Conservation (phyloP, 805 yeast species). For the Kodamaea jinghongensis region DNA sequence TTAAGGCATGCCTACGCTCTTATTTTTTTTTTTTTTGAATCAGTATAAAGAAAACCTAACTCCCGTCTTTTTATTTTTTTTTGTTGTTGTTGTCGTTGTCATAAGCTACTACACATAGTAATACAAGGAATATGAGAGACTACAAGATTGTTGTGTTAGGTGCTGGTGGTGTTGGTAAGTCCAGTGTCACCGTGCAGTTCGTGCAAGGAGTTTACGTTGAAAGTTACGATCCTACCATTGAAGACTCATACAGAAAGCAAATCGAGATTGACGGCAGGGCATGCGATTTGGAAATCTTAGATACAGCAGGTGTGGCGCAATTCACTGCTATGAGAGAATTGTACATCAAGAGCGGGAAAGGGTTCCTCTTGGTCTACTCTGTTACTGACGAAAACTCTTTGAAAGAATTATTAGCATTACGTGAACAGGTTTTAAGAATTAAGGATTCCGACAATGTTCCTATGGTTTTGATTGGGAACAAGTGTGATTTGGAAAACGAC, state of each 20-base stretch:
- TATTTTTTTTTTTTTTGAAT: conserved; percentile 6
- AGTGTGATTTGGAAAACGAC: conserved; percentile 77
- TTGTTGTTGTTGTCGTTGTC: neutral
- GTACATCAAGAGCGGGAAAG: conserved; percentile 85
- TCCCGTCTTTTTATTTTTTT: conserved; percentile 7
- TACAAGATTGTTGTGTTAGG: conserved; percentile 90
- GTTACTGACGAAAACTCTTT: conserved; percentile 65
- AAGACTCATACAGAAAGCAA: conserved; percentile 89
- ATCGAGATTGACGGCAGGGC: conserved; percentile 85
- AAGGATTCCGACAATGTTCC: conserved; percentile 79
- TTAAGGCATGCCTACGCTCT: conserved; percentile 1
- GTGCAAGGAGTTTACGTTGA: conserved; percentile 89
- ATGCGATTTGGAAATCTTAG: conserved; percentile 72
- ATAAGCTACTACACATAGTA: neutral
- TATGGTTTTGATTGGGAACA: conserved; percentile 87
- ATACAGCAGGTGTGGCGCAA: conserved; percentile 73
- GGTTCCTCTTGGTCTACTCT: conserved; percentile 55
- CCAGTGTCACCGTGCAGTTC: conserved; percentile 88
- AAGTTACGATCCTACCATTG: conserved; percentile 94
- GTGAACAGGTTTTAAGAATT: conserved; percentile 81
- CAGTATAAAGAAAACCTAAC: conserved; percentile 7
- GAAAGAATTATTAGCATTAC: conserved; percentile 70
- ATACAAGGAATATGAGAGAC: conserved; percentile 41
- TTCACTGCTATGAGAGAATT: conserved; percentile 94
- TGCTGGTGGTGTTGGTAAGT: conserved; percentile 97